These are phyloP conservation scores for Barnettozyma californica DNA, from an alignment of 805 yeast genomes.

Conservation along the genomic window DNA sequence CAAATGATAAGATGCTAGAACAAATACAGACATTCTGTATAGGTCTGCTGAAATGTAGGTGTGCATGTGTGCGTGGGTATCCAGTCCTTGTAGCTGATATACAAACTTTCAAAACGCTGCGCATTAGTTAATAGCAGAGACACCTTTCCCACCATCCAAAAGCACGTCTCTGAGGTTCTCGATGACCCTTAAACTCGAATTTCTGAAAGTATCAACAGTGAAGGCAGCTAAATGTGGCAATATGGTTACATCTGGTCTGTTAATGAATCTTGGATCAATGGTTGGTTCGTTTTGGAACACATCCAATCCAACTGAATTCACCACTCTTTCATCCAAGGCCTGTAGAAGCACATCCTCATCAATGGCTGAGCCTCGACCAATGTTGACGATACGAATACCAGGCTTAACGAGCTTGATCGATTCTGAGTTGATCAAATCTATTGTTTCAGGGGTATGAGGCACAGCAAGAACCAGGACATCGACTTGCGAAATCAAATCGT, in stretches of 20 bases:
- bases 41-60: too few species aligned
- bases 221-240: constrained; percentile 74
- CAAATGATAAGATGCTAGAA: too few species aligned
- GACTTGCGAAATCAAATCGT: constrained; percentile 33
- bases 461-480: constrained; percentile 61
- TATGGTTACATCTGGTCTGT: constrained; percentile 58
- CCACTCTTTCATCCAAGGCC: constrained; percentile 54
- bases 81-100: neutral
- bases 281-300: constrained; percentile 62
- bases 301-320: constrained; percentile 67
- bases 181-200: constrained; percentile 48
- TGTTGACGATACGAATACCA: constrained; percentile 60
- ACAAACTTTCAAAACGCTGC: too few species aligned
- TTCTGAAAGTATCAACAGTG: constrained; percentile 48
- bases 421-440: constrained; percentile 44
- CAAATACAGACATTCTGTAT: too few species aligned
- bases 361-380: constrained; percentile 67
- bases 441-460: constrained; percentile 57
- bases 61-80: too few species aligned
- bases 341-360: constrained; percentile 47
- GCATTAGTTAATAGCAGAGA: constrained; percentile 8
- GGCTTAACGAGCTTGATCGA: constrained; percentile 42
- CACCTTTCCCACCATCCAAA: constrained; percentile 12
- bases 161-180: constrained; percentile 39
- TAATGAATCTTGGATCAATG: constrained; percentile 43